These are phyloP conservation scores for Lactarius akahatsu DNA, from an alignment of 768 basidiomycete species.

Conservation along the genomic window DNA sequence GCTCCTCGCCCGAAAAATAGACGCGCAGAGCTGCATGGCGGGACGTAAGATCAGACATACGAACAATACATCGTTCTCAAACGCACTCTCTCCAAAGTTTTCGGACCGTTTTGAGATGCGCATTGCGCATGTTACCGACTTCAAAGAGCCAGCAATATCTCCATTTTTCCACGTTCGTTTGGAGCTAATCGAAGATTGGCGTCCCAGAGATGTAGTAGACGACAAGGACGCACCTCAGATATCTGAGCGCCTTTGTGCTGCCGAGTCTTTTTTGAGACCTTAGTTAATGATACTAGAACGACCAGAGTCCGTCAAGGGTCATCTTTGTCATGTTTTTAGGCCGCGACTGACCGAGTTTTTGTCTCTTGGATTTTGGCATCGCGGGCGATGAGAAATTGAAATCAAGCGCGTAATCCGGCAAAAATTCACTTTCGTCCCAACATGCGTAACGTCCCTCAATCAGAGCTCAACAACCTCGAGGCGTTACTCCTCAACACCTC, in stretches of 20 bases:
- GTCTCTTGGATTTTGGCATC: slow-evolving; percentile 89
- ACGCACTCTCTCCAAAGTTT: slow-evolving; percentile 90
- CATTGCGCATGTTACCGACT: slow-evolving; percentile 93
- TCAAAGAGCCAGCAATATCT: slow-evolving; percentile 94
- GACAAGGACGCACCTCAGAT: slow-evolving; percentile 55
- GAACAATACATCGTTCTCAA: background rate
- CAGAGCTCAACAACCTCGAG: slow-evolving; percentile 68
- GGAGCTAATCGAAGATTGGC: slow-evolving; percentile 51
- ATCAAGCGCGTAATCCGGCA: slow-evolving; percentile 19
- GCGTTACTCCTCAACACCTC: slow-evolving; percentile 74
- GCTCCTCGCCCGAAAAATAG: slow-evolving; percentile 85
- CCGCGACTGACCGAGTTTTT: slow-evolving; percentile 72
- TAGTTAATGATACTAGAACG: slow-evolving; percentile 80
- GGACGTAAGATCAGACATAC: slow-evolving; percentile 21
- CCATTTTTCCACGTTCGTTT: slow-evolving; percentile 84
- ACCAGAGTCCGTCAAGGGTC: slow-evolving; percentile 21
- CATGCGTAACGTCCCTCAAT: slow-evolving; percentile 38
- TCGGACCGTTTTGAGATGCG: slow-evolving; percentile 91
- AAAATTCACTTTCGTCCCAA: slow-evolving; percentile 7
- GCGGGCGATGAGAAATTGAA: slow-evolving; percentile 31
- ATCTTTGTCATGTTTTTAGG: slow-evolving; percentile 14
- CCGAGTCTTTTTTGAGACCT: slow-evolving; percentile 90
- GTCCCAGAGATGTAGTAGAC: background rate
- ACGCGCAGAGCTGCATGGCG: slow-evolving; percentile 66
- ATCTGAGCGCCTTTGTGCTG: slow-evolving; percentile 87